These are phyloP conservation scores for Colletotrichum melonis DNA, from an alignment of 2,329 filamentous ascomycete genomes.

Conservation along the genomic window DNA sequence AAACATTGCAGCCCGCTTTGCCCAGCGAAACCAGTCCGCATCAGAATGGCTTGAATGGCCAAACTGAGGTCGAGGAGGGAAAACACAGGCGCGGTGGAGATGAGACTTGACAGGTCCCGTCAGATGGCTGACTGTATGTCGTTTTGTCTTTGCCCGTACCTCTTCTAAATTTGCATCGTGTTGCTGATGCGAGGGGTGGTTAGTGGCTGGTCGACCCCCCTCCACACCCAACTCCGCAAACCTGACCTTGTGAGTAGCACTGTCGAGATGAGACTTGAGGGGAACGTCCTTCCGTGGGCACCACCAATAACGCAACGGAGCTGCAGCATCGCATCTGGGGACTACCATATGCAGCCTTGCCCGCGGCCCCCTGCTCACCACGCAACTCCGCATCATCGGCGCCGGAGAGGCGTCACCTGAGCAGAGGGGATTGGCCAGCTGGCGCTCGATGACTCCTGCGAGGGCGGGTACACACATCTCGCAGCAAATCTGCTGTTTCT, in stretches of 20 bases:
- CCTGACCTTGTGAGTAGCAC: neutral
- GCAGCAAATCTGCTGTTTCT: conserved; percentile 34
- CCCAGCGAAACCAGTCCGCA: conserved; percentile 20
- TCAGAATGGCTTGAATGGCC: conserved; percentile 9
- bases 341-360: conserved; percentile 34
- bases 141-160: conserved; percentile 1
- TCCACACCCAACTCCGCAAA: conserved; percentile 9
- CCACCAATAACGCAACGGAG: conserved; percentile 16
- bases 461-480: conserved; percentile 35
- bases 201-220: conserved; percentile 5
- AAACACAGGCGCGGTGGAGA: neutral
- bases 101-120: conserved; percentile 6
- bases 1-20: neutral
- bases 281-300: neutral
- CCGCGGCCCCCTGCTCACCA: conserved; percentile 24
- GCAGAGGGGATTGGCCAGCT: conserved; percentile 26
- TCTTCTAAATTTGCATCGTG: neutral
- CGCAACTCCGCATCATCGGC: conserved; percentile 36
- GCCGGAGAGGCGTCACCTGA: conserved; percentile 32
- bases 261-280: conserved; percentile 20
- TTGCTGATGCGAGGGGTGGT: neutral
- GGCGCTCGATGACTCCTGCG: conserved; percentile 29
- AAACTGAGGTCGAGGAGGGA: neutral
- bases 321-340: conserved; percentile 29
- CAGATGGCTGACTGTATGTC: conserved; percentile 10